Base-by-base conservation (phyloP, 768 basidiomycete species). In the Brasilioporus rufonigricans region DNA sequence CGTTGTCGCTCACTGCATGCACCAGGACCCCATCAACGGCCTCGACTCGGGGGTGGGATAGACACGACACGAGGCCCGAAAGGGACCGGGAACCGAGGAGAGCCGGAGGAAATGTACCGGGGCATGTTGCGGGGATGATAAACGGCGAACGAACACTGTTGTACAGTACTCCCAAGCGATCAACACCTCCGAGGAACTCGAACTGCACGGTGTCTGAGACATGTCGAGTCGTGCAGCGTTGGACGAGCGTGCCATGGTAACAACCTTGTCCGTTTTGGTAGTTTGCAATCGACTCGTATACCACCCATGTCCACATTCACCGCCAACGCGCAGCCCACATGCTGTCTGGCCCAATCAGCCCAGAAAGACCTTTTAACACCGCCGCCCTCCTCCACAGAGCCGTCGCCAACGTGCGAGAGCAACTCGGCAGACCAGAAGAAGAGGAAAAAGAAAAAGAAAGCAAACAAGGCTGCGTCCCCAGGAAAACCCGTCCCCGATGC, bases 401-500 rank as follows among this genome's bases (percentile, higher is more conserved):
- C 52, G 1, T 69, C 73, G 13, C 63, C 70, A 2, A 51, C 53
- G 8, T 47, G 36, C 54, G 57, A 56, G 40, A n/a, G 48, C 21
- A 24, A 10, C 4, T 36, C 29, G 8, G 45, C 56, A 1, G 68
- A 65, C n/a, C 48, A 83, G 69, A 89, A 88, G 73, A 89, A 87
- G 73, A 87, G 85, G 71, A 84, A 84, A 65, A 81, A 83, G 68
- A 85, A 80, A 69, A 86, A 36, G 6, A 36, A 83, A 67, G 72
- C 82, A 50, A 69, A 68, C 24, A 80, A 80, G 60, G 11, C 41
- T 18, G 21, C 27, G n/a, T 36, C 56, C 14, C 60, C 65, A 27
- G 60, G 64, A 18, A 75, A 71, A 55, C 52, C 68, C 32, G 67
- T 64, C 21, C 71, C 72, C 27, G 80, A 80, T 27, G 74, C 71